Base-by-base conservation (phyloP, 805 yeast species). In the Candida easanensis region DNA sequence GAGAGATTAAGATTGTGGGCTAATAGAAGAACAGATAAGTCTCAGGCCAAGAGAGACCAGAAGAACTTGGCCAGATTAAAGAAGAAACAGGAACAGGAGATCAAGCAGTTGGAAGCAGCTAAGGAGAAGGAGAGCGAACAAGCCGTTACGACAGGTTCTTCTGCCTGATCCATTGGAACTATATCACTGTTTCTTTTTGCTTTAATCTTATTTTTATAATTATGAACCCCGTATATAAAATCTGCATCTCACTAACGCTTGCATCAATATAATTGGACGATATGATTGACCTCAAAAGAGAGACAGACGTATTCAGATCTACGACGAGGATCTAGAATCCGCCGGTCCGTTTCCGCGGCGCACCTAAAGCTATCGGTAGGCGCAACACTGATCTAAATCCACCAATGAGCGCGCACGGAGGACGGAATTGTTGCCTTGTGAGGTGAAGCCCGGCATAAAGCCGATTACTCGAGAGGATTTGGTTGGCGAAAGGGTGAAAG, bases 1-100 rank as follows among this genome's bases (percentile, higher is more conserved):
- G 82, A 77, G 51, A 62, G 67, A 20, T 58, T 82, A 49, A 69
- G 88, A 50, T 50, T 63, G n/a, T 76, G 82, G 80, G 79, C 79
- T 38, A 80, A 81, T 51, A 62, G 57, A 38, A 64, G 71, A 41
- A 67, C 76, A 45, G 82, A 76, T 36, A 53, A 52, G 32, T 63
- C 65, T 10, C 80, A 76, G 53, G 74, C 76, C 3, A 53, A 58
- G 41, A 62, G 75, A 47, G 79, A 76, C 47, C 67, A 65, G 26
- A 63, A 52, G 44, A 70, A 70, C 51, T 57, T 74, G 54, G 63
- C 56, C 34, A 65, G 64, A 49, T 51, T 74, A 14, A 33, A 39
- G 30, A 45, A 25, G 33, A 35, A 33, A 17, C 46, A 49, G 32
- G 45, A 39, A 19, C 45, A 46, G 36, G 53, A 53, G 21, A 38